Evolutionary conservation across 345 rosid species (phyloP), one percentile per base, ranked within the genome.

Genomic region (Passiflora organensis): DNA sequence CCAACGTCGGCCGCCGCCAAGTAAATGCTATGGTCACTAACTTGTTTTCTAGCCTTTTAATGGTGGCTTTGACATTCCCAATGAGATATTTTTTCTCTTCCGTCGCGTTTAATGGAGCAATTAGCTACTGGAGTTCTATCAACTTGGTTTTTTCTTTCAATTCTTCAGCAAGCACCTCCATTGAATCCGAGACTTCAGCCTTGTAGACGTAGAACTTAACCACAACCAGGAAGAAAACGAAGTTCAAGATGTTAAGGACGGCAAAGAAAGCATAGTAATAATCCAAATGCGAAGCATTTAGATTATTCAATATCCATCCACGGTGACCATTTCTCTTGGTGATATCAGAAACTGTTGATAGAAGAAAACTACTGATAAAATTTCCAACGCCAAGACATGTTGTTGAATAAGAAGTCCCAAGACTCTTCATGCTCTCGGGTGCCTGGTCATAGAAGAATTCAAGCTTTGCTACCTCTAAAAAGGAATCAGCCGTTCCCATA

Each of bases 381-480:
- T 81, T 79, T 2, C 96, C 95, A 3, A 76, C 36, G 1, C 95
- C 95, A 8, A 80, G 59, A 54, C 76, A 72, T 0, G 83, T 73
- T 19, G 67, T 72, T 18, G 78, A 20, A 42, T 84, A 89, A 0
- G 91, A 86, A 55, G 95, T 88, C 4, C 95, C 98, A 0, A 86
- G 84, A 62, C 96, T 91, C 76, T 88, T 91, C 98, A 84, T 89
- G 67, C 84, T 70, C 43, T 86, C 96, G 0, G 95, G 96, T 11
- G 96, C 94, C 56, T 91, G 96, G 55, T 91, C 99, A 22, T 86
- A 93, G 77, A 89, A 93, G 76, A 86, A 84, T 60, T 86, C 94
- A 9, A 88, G 65, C 82, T 86, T 86, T 10, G 91, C 82, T 5
- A 86, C 93, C 63, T 79, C 96, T 9, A 87, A 45, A 55, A 83